phyloP scores from a whole-genome alignment of 2,329 filamentous ascomycete species.

The Stylonectria norvegica region DNA sequence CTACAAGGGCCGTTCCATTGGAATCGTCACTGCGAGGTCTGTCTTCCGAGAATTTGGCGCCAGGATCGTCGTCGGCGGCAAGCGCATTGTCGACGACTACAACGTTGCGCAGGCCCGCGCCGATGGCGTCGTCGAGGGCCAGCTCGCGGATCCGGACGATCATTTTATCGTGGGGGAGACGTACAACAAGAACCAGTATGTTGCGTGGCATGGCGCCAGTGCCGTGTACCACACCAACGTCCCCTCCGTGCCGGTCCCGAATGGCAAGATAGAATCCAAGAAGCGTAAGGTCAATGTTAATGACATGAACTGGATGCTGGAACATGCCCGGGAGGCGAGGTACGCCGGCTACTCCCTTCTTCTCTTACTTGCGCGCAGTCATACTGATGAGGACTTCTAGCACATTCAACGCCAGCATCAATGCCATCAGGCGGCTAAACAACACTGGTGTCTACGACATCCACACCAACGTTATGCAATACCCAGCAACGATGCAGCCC shows the following conservation, averaged over 20 bases:
- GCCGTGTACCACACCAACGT: slow-evolving; percentile 86
- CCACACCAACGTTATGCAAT: slow-evolving; percentile 90
- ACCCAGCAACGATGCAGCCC: slow-evolving; percentile 83
- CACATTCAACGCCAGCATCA: slow-evolving; percentile 76
- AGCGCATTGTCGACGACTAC: slow-evolving; percentile 85
- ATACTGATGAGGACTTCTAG: slow-evolving; percentile 43
- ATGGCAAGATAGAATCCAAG: slow-evolving; percentile 76
- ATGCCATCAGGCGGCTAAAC: slow-evolving; percentile 64
- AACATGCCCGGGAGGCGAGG: slow-evolving; percentile 90
- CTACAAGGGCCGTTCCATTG: slow-evolving; percentile 96
- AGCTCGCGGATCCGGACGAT: slow-evolving; percentile 88
- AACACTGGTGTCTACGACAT: slow-evolving; percentile 82
- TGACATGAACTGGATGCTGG: slow-evolving; percentile 92
- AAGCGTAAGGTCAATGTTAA: slow-evolving; percentile 85
- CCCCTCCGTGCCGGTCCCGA: slow-evolving; percentile 71
- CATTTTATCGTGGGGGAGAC: slow-evolving; percentile 69
- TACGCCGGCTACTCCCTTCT: slow-evolving; percentile 37
- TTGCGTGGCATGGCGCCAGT: slow-evolving; percentile 96
- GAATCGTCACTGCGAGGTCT: slow-evolving; percentile 91
- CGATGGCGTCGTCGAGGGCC: slow-evolving; percentile 79
- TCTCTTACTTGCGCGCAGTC: neutral
- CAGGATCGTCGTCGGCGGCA: slow-evolving; percentile 87
- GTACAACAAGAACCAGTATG: slow-evolving; percentile 99
- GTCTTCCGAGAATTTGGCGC: slow-evolving; percentile 97
- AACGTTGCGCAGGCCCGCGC: slow-evolving; percentile 70